Evolutionary conservation across 352 stramenopile genomes (phyloP).

Genomic region (Phytopythium boreale): DNA sequence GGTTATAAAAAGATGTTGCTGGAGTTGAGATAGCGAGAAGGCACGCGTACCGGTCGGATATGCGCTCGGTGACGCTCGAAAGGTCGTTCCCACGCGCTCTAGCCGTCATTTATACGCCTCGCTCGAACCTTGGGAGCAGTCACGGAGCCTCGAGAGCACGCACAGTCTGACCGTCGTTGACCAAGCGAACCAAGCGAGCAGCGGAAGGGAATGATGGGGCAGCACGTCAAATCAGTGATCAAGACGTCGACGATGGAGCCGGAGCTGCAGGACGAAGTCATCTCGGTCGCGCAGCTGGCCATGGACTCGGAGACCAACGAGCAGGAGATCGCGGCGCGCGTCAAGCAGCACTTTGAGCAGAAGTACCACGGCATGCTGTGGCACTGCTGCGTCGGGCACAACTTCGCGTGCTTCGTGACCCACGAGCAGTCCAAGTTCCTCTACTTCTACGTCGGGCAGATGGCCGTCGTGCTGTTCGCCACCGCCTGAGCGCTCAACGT

Average conservation of each 20-base stretch:
- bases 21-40: background rate
- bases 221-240: slow-evolving; percentile 77
- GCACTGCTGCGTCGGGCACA: slow-evolving; percentile 94
- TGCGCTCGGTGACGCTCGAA: slow-evolving; percentile 1
- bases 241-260: slow-evolving; percentile 88
- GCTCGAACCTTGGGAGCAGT: background rate
- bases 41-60: background rate
- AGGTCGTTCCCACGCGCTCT: slow-evolving; percentile 3
- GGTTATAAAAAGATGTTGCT: background rate
- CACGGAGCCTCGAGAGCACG: background rate
- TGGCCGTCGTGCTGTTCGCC: slow-evolving; percentile 91
- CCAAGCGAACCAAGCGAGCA: background rate
- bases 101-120: no score
- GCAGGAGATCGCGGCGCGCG: slow-evolving; percentile 89
- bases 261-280: slow-evolving; percentile 83
- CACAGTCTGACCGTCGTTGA: background rate
- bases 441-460: slow-evolving; percentile 96
- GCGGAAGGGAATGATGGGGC: slow-evolving; percentile 31
- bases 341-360: slow-evolving; percentile 92
- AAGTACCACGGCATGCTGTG: slow-evolving; percentile 90
- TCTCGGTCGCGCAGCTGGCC: slow-evolving; percentile 69
- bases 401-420: slow-evolving; percentile 93
- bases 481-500: slow-evolving; percentile 30
- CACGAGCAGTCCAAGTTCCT: slow-evolving; percentile 94
- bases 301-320: slow-evolving; percentile 82